Evolutionary conservation across 2,329 filamentous ascomycete genomes (phyloP), one percentile per base, ranked within the genome.

Genomic region (Teratosphaeriaceae sp.): DNA sequence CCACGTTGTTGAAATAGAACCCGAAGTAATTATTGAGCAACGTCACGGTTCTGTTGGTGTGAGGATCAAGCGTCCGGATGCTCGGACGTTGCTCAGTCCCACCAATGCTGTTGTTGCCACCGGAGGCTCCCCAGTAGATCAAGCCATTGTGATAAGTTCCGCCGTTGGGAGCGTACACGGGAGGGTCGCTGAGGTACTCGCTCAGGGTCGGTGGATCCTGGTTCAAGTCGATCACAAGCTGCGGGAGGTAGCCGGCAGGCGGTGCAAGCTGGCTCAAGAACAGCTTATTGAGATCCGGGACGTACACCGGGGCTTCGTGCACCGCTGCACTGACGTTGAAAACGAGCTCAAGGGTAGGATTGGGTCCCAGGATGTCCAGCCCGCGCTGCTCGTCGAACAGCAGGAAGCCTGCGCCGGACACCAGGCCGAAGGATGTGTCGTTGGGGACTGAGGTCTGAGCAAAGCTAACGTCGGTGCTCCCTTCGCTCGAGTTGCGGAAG

Each of bases 21-120:
- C 71, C 71, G 38, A 66, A 68, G 55, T 65, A 74, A 50, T 66
- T 70, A 45, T 69, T 72, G 13, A 74, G 47, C 18, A 75, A 54
- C 3, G 58, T 61, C 5, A 55, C 56, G 3, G 66, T 65, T 8
- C 60, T 55, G 54, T 67, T 67, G 2, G 70, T 73, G 4, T 57
- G 56, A 1, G 65, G 69, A 47, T 72, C 68, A n/a, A 73, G 60
- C 4, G 63, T 65, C 5, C 67, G 60, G 37, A 73, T 62, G 2
- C 63, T 63, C 0, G 65, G 61, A 30, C 65, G 61, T 46, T 70
- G 63, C 51, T 67, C 59, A 3, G 48, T 55, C 22, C 64, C 63
- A 18, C 56, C 58, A 30, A 66, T 58, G 21, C 56, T 63, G 29
- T 58, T 52, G 48, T 64, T 67, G 23, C 64, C 61, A 13, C 66